Evolutionary conservation across 495 filamentous ascomycete species (phyloP), one percentile per base, ranked within the genome.

Genomic region (Amniculicola lignicola): DNA sequence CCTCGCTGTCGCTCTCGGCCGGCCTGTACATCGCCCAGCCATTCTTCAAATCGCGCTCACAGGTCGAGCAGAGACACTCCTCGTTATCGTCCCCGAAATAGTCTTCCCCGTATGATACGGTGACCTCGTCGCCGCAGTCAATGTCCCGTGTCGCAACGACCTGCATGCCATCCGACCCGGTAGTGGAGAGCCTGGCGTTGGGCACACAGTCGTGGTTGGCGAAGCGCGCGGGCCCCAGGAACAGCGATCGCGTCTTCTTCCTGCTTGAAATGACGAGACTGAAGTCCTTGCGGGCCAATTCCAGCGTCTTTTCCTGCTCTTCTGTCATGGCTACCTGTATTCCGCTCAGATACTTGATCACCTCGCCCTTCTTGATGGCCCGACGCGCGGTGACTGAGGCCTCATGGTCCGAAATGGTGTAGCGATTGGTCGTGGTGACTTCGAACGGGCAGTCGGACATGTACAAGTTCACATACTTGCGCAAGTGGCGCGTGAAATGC

Each of bases 161-260:
- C 64, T 90, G 84, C 75, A 99, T 96, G 27, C 90, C 89, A 59
- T 90, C 85, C 29, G 82, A 81, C 23, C 89, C 88, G 24, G 79
- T 82, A 15, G 89, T 95, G 57, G 86, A 82, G 52, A 99, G 75
- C 63, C 83, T 78, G 3, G 90, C 90, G 75, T 97, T 99, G 22
- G 94, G 89, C 59, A 87, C 81, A 69, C 93, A 99, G 70, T 99
- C 93, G 69, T 99, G 93, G 63, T 99, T 99, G 16, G 92, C 88
- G 64, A 99, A 96, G 29, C 93, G 83, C 35, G 94, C 93, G 16
- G 93, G 93, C 1, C 93, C 93, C 62, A 99, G 82, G 59, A 99
- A 95, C 16, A 97, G 75, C 12, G 87, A 90, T 6, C 91, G 85
- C 14, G 81, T 84, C 66, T 93, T 93, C 62, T 90, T 90, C 28